Conservation (phyloP, 163 green algal species). For the Coccomyxa subellipsoidea region DNA sequence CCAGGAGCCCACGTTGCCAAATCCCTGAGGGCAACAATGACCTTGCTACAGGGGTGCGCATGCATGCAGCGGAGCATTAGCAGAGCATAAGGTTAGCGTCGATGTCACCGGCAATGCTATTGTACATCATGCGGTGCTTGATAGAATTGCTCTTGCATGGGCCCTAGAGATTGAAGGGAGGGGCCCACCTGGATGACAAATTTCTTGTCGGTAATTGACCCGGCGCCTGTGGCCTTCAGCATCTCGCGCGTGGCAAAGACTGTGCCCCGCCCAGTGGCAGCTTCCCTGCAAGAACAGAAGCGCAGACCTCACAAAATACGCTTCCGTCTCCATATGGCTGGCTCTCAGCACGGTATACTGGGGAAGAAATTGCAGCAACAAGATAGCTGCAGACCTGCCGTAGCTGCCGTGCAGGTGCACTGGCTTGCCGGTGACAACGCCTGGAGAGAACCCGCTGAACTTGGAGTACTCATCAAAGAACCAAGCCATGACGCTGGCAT, state of each 20-base stretch:
- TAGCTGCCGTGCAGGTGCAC: background rate
- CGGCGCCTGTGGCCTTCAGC: constrained; percentile 37
- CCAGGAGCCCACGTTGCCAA: constrained; percentile 70
- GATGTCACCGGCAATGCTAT: too few species aligned
- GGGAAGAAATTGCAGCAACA: constrained; percentile 69
- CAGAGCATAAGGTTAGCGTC: too few species aligned
- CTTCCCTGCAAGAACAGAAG: constrained; percentile 65
- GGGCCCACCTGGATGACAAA: constrained; percentile 66
- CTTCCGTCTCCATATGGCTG: constrained; percentile 49
- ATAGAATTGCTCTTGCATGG: too few species aligned
- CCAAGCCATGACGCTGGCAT: constrained; percentile 44
- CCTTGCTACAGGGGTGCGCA: too few species aligned
- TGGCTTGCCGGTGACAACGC: constrained; percentile 47
- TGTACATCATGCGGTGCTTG: too few species aligned
- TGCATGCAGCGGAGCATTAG: too few species aligned
- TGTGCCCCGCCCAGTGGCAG: constrained; percentile 59
- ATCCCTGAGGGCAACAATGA: constrained; percentile 58
- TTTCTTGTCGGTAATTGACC: constrained; percentile 42
- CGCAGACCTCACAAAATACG: too few species aligned
- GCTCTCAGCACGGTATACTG: too few species aligned
- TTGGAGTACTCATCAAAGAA: constrained; percentile 73
- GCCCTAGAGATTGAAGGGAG: background rate
- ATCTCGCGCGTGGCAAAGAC: constrained; percentile 54
- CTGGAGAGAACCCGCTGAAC: constrained; percentile 52
- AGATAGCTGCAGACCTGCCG: constrained; percentile 31